Base-by-base conservation (phyloP, 495 filamentous ascomycete species). In the Aspergillus avenaceus region DNA sequence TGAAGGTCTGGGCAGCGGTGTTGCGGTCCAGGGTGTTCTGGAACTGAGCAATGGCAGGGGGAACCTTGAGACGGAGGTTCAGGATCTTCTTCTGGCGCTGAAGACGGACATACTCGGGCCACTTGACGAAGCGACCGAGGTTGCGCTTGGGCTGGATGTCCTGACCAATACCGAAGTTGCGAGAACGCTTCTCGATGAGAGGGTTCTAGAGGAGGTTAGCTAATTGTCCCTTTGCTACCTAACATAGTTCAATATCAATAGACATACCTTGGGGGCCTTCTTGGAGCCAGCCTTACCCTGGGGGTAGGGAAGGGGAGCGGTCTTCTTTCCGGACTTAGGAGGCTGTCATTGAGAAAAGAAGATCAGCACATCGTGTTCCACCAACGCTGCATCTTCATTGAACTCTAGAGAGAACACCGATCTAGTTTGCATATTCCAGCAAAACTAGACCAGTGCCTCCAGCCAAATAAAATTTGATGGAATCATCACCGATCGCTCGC, bases 331-430 rank as follows among this genome's bases (percentile, higher is more conserved):
- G 75, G 85, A 74, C 81, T 92, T 97, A 61, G 88, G 87, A 45
- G 95, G 91, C 95, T 97, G 79, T 96, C 95, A 98, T 98, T 91
- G 93, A 98, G 95, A 86, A 91, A 85, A 91, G 85, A 91, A 92
- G 83, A 90, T 95, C 86, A 95, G 88, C 84, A 81, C 86, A 83
- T 83, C 76, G 77, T 71, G 79, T 85, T n/a, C 79, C 86, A 87
- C 86, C 77, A 83, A 69, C 80, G 78, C 74, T 74, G 69, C 64
- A 82, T 87, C 86, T 88, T 87, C 81, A 80, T 82, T 87, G 76
- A 84, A 90, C 90, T 95, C 90, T 96, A 96, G 73, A 84, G 87
- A 90, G 86, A 78, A 75, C 72, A 69, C 66, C 73, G 76, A 71
- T 61, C 49, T 52, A 48, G 74, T 72, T 62, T 52, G 37, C 47